Percentiles rank a stretch among this genome's conserved stretches.
phyloP scores from a whole-genome alignment of 2,329 filamentous ascomycete species.

The Thelonectria olida region DNA sequence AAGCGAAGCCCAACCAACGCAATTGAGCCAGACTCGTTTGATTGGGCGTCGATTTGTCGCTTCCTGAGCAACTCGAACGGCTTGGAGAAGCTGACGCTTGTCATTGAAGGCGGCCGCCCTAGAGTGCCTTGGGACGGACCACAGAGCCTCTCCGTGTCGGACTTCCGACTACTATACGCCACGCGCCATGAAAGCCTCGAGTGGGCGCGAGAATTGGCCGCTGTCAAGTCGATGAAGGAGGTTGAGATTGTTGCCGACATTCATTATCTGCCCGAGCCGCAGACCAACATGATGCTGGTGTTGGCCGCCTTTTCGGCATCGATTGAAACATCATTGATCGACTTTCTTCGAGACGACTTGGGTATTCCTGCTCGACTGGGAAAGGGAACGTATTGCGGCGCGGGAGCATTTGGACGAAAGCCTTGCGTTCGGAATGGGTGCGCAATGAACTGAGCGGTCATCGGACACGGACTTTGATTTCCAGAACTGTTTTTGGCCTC shows the following conservation, averaged over 20 bases:
- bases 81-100: constrained; percentile 57
- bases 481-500: neutral
- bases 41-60: constrained; percentile 64
- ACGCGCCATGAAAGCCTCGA: constrained; percentile 61
- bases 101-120: constrained; percentile 65
- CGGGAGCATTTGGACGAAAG: constrained; percentile 36
- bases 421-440: constrained; percentile 37
- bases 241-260: constrained; percentile 63
- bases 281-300: constrained; percentile 63
- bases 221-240: constrained; percentile 57
- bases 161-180: constrained; percentile 56
- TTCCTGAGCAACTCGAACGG: constrained; percentile 51
- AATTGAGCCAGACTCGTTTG: constrained; percentile 49
- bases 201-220: constrained; percentile 66
- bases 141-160: constrained; percentile 53
- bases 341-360: constrained; percentile 55
- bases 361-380: constrained; percentile 38
- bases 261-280: constrained; percentile 61
- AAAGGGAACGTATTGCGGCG: constrained; percentile 33
- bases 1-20: constrained; percentile 61
- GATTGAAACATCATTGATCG: constrained; percentile 63
- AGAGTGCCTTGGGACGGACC: constrained; percentile 60
- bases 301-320: constrained; percentile 69
- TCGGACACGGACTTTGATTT: neutral
- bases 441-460: constrained; percentile 22